phyloP scores from a whole-genome alignment of 805 yeast species.

The Grigorovia jiainica region DNA sequence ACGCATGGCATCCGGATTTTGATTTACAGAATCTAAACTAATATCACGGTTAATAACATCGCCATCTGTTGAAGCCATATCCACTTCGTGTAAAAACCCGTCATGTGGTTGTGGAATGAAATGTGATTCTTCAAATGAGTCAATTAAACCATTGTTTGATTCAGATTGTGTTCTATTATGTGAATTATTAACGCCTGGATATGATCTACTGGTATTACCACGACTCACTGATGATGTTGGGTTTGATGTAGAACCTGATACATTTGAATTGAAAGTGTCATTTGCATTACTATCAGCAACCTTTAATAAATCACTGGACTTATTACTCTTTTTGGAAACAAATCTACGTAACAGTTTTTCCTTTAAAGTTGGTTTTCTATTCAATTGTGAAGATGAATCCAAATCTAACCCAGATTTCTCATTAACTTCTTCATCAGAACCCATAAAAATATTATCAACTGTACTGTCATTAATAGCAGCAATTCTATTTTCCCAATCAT shows the following conservation, averaged over 20 bases:
- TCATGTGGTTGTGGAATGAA: constrained; percentile 3
- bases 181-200: constrained; percentile 15
- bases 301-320: not conserved
- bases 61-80: not conserved
- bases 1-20: not conserved
- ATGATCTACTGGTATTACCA: constrained; percentile 3
- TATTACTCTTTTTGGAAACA: constrained; percentile 10
- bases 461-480: constrained; percentile 5
- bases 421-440: constrained; percentile 12
- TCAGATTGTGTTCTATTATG: constrained; percentile 21
- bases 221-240: constrained; percentile 2
- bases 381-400: not conserved
- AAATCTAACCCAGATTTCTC: constrained; percentile 14
- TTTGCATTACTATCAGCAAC: not conserved
- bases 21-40: constrained; percentile 14
- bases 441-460: constrained; percentile 15
- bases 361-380: constrained; percentile 16
- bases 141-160: constrained; percentile 23
- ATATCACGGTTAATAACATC: constrained; percentile 12
- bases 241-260: constrained; percentile 6
- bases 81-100: not conserved
- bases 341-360: constrained; percentile 20
- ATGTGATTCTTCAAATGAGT: constrained; percentile 13
- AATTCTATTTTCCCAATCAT: constrained; percentile 65
- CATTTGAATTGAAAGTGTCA: constrained; percentile 6